Percentiles rank a stretch among this genome's conserved stretches.
These are phyloP conservation scores for Halteria grandinella DNA, from an alignment of 73 alveolate genomes.

Conservation along the genomic window DNA sequence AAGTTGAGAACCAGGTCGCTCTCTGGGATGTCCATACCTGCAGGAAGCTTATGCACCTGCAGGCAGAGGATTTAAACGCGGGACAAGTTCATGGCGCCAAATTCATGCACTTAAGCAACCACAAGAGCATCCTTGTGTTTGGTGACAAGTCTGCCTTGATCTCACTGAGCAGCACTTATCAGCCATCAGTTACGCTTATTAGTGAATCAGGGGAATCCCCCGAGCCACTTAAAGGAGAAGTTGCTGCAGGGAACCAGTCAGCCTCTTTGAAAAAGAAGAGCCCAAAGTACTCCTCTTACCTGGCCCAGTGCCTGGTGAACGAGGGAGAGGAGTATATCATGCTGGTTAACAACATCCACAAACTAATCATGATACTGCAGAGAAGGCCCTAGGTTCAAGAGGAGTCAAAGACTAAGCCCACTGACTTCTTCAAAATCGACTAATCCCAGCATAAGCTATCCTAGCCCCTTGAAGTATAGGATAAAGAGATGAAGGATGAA, in stretches of 20 bases:
- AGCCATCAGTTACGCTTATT: too few relatives aligned
- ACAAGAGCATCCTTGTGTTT: too few relatives aligned
- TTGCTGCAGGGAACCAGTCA: too few relatives aligned
- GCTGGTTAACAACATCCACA: slow-evolving; percentile 2
- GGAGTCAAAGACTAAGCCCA: background rate
- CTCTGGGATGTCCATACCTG: slow-evolving; percentile 57
- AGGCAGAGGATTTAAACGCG: background rate
- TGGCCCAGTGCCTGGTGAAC: background rate
- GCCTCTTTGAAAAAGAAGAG: too few relatives aligned
- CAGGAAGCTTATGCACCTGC: slow-evolving; percentile 12
- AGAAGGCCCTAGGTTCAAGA: too few relatives aligned
- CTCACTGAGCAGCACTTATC: too few relatives aligned
- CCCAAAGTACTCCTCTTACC: slow-evolving; percentile 2
- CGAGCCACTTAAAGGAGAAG: too few relatives aligned
- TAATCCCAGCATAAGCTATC: too few relatives aligned
- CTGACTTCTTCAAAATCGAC: slow-evolving; percentile 2
- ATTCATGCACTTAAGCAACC: too few relatives aligned
- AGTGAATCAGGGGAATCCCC: too few relatives aligned
- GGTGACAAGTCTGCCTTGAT: too few relatives aligned
- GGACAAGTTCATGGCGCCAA: background rate
- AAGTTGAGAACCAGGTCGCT: slow-evolving; percentile 50
- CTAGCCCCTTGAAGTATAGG: too few relatives aligned
- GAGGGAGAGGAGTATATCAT: slow-evolving; percentile 10
- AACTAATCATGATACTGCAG: slow-evolving; percentile 28
- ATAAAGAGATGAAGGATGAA: background rate